Base-by-base conservation (phyloP, 306 rosid species). In the Rubus idaeus region DNA sequence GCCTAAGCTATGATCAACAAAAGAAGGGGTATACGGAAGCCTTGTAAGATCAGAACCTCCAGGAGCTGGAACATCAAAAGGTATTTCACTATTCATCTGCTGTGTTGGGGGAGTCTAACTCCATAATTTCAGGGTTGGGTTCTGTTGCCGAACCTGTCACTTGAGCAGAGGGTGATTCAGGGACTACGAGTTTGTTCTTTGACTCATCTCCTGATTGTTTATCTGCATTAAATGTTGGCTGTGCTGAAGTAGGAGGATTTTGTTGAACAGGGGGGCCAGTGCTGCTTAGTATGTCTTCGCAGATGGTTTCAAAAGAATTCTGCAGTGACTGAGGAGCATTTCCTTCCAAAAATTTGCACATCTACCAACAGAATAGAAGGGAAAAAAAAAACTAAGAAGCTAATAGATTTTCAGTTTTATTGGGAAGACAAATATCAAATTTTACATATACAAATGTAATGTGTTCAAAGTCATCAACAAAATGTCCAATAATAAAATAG, bases 321-420 rank as follows among this genome's bases (percentile, higher is more conserved):
- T 71, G 84, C 75, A 58, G 76, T 66, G 77, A 77, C 73, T 78
- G 87, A 21, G 66, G 41, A 66, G 89, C 63, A 44, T 75, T 84
- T 84, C 83, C 92, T 69, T 87, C 91, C 77, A 89, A 84, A 56
- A 77, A 74, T 77, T 81, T 89, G 87, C 98, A 95, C 91, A 92
- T 87, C 99, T 95, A 97, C 80, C 77, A 78, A 64, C 56, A 77
- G 42, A 51, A 77, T 23, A 16, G 35, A 18, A 42, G n/a, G 18
- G 35, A 67, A 13, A 53, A 53, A 1, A 0, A 23, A 23, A 23
- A 23, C 26, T 23, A 23, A 23, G 26, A 23, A 23, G 26, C 26
- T 23, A 23, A 23, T 23, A 23, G 26, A 23, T 23, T 23, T 23
- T 23, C 26, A 23, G 26, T 23, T 23, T 23, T 23, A 23, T 23